These are phyloP conservation scores for Fusarium oxysporum DNA, from an alignment of 2,329 filamentous ascomycete genomes.

Conservation along the genomic window DNA sequence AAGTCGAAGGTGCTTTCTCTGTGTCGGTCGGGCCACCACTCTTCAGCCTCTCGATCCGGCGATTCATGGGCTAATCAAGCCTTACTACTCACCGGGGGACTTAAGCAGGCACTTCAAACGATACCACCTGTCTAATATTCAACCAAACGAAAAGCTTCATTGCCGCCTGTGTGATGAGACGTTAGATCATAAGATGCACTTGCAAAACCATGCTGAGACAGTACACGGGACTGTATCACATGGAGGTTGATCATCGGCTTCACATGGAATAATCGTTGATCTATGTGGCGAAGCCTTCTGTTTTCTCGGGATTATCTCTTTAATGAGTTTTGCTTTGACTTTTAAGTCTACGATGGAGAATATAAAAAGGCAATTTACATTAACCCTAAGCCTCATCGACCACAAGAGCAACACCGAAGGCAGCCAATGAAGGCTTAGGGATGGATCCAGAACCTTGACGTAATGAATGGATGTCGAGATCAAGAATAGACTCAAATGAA, in stretches of 20 bases:
- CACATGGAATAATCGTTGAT: no score
- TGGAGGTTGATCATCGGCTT: not conserved
- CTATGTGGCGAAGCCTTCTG: no score
- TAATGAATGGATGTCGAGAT: no score
- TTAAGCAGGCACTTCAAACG: slow-evolving; percentile 17
- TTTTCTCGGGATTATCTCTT: no score
- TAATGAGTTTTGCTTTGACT: no score
- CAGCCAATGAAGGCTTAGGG: no score
- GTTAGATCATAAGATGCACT: slow-evolving; percentile 12
- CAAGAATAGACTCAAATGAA: no score
- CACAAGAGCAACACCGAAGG: no score
- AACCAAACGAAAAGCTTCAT: not conserved
- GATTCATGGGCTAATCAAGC: not conserved
- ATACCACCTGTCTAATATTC: slow-evolving; percentile 7
- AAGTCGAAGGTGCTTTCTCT: slow-evolving; percentile 1
- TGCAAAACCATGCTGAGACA: slow-evolving; percentile 13
- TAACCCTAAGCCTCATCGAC: no score
- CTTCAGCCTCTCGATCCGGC: not conserved
- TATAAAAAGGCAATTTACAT: no score
- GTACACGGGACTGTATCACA: slow-evolving; percentile 5
- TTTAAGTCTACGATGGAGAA: no score
- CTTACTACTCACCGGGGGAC: not conserved
- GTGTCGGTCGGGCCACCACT: not conserved
- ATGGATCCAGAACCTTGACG: no score
- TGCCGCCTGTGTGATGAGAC: not conserved